Percentiles rank a stretch among this genome's conserved stretches.
Conservation (phyloP, 495 filamentous ascomycete genomes). For the Aspergillus ellipticus region DNA sequence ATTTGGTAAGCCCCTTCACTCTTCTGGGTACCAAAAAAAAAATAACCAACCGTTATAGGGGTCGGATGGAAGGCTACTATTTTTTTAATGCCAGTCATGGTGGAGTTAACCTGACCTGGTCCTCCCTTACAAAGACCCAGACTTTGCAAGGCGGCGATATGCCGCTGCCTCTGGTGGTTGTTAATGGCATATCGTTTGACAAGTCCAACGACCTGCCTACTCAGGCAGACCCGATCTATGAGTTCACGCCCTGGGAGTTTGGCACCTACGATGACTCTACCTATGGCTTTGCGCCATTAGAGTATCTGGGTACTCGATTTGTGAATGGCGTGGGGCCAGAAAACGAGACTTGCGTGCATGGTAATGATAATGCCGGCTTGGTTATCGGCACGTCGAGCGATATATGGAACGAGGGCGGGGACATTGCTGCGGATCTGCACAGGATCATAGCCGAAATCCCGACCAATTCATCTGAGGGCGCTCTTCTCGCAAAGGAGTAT, state of each 20-base stretch:
- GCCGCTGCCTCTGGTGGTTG: conserved; percentile 77
- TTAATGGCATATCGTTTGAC: no score
- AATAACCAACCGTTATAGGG: conserved; percentile 11
- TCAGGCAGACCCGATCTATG: conserved; percentile 53
- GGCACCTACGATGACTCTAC: conserved; percentile 42
- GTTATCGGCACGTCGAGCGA: conserved; percentile 42
- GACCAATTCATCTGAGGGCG: no score
- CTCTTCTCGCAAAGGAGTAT: no score
- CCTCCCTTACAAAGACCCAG: conserved; percentile 67
- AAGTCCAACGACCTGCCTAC: no score
- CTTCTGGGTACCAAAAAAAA: no score
- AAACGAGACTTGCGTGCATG: conserved; percentile 30
- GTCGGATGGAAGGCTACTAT: conserved; percentile 71
- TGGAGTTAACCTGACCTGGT: conserved; percentile 74
- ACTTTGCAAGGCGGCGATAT: conserved; percentile 58
- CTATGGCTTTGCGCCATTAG: conserved; percentile 36
- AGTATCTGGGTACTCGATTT: conserved; percentile 43
- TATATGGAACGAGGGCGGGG: conserved; percentile 7
- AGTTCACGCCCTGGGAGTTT: conserved; percentile 47
- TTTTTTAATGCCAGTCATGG: conserved; percentile 70
- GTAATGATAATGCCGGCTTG: conserved; percentile 50
- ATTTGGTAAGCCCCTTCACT: no score
- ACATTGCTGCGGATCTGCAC: no score
- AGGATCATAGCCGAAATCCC: no score
- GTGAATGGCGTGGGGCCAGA: conserved; percentile 25